Evolutionary conservation across 257 asterid species (phyloP).

Genomic region (Plantago major): DNA sequence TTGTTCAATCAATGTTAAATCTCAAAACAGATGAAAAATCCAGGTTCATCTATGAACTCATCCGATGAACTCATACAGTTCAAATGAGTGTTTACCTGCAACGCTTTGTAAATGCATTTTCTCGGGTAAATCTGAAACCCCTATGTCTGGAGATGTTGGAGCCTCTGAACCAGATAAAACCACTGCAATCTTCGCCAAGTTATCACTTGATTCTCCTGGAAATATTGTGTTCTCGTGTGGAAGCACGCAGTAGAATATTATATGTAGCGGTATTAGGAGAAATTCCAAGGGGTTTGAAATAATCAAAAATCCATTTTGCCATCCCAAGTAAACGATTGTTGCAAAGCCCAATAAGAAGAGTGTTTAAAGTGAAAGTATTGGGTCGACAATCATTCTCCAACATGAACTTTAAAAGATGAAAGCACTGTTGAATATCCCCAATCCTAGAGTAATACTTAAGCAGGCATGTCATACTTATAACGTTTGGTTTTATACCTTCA

Average conservation of each 20-base stretch:
- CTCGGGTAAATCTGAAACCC: too few species aligned
- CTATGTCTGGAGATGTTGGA: too few species aligned
- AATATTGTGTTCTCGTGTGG: constrained; percentile 35
- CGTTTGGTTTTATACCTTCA: constrained; percentile 39
- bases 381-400: constrained; percentile 33
- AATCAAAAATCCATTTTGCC: constrained; percentile 32
- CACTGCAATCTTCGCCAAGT: too few species aligned
- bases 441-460: constrained; percentile 39
- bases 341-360: constrained; percentile 56
- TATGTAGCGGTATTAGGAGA: constrained; percentile 42
- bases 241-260: constrained; percentile 49
- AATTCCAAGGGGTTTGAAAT: constrained; percentile 36
- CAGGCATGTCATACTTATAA: constrained; percentile 47
- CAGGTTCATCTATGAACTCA: too few species aligned
- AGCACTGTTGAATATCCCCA: constrained; percentile 31
- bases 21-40: too few species aligned
- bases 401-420: constrained; percentile 41
- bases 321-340: constrained; percentile 33
- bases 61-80: too few species aligned
- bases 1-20: too few species aligned
- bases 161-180: too few species aligned
- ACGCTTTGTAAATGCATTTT: too few species aligned
- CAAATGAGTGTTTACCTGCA: too few species aligned
- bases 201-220: too few species aligned
- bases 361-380: too few species aligned